phyloP scores from a whole-genome alignment of 75 land plant species.

The Picea glauca region DNA sequence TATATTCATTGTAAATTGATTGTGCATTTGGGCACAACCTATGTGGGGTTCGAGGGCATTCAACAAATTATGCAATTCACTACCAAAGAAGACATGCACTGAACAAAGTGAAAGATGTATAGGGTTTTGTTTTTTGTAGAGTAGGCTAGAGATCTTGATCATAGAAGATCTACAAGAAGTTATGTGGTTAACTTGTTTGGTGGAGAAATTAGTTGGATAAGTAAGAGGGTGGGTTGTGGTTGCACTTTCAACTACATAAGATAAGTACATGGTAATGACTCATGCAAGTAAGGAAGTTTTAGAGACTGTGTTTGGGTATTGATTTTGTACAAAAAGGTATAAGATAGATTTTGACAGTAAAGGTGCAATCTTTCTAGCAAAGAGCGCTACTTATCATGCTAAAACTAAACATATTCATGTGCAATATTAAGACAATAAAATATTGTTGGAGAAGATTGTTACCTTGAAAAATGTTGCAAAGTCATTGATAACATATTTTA shows the following conservation, averaged over 20 bases:
- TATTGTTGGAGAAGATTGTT: not conserved
- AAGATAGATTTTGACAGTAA: not conserved
- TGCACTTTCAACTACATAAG: not conserved
- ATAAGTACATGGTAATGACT: not conserved
- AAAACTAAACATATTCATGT: no score
- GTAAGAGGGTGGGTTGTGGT: not conserved
- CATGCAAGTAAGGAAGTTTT: not conserved
- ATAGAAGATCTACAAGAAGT: not conserved
- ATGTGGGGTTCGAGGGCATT: no score
- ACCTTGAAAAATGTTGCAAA: no score
- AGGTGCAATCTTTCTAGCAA: not conserved
- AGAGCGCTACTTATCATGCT: not conserved
- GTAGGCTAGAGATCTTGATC: not conserved
- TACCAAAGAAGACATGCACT: not conserved
- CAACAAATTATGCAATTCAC: not conserved
- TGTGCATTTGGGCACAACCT: no score
- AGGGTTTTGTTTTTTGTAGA: not conserved
- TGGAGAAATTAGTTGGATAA: not conserved
- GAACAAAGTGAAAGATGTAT: not conserved
- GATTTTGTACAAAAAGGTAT: not conserved
- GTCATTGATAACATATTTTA: no score
- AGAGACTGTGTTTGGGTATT: not conserved
- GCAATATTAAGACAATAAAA: no score
- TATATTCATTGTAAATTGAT: no score
- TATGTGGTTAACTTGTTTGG: not conserved